Conservation (phyloP, 2,329 filamentous ascomycete genomes). For the Albophoma yamanashiensis region DNA sequence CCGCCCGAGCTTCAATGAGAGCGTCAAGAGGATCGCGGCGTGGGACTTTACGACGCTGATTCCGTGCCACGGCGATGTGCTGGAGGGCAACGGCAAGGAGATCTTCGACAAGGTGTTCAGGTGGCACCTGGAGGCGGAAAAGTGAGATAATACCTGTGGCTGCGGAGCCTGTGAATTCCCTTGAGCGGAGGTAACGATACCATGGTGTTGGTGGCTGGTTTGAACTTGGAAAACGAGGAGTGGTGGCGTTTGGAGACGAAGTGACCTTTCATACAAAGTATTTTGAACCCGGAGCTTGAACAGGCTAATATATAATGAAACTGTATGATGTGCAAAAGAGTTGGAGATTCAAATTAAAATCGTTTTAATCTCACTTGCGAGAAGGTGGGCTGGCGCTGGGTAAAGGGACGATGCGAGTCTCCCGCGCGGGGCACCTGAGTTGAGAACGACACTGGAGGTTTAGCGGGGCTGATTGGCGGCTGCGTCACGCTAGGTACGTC, state of each 20-base stretch:
- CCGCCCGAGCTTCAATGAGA: conserved; percentile 57
- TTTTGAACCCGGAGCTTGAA: not conserved
- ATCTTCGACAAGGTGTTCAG: conserved; percentile 68
- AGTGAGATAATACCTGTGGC: conserved; percentile 4
- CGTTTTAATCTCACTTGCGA: not conserved
- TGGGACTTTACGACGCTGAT: conserved; percentile 86
- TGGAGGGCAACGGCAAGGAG: conserved; percentile 63
- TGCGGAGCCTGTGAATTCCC: not conserved
- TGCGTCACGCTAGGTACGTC: not conserved
- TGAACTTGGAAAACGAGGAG: not conserved
- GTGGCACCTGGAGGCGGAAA: conserved; percentile 58
- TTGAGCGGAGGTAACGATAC: not conserved
- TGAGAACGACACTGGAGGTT: not conserved
- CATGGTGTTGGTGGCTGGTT: not conserved
- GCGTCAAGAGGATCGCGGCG: conserved; percentile 53
- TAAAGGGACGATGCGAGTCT: not conserved
- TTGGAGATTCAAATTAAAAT: not conserved
- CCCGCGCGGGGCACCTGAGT: not conserved
- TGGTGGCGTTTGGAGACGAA: not conserved
- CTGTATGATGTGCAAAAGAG: not conserved
- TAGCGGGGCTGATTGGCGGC: not conserved
- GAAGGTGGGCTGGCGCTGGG: not conserved
- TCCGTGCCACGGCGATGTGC: conserved; percentile 86
- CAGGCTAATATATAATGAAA: not conserved
- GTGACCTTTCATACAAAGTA: not conserved